A percentile compares a stretch with the other conserved stretches of the same genome.
Conservation (phyloP, 805 yeast genomes). For the Kazachstania kunashirensis region DNA sequence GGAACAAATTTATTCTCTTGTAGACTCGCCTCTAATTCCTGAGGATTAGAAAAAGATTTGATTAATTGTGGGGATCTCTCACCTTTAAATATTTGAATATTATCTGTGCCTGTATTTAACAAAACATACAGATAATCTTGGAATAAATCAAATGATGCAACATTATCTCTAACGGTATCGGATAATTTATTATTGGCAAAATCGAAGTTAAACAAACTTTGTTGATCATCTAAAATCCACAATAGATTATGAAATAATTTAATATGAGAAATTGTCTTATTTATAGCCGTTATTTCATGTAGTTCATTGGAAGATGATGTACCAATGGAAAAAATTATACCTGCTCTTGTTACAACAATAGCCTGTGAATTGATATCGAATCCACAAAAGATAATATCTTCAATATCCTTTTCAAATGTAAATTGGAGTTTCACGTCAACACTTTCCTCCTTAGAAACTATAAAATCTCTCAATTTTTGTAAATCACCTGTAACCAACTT, state of each 20-base stretch:
- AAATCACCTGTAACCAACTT: constrained; percentile 31
- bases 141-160: constrained; percentile 13
- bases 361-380: constrained; percentile 28
- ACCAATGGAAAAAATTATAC: constrained; percentile 13
- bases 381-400: constrained; percentile 21
- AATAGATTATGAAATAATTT: constrained; percentile 2
- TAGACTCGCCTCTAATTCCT: constrained; percentile 19
- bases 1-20: constrained; percentile 27
- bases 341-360: constrained; percentile 22
- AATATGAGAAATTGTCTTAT: constrained; percentile 4
- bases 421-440: constrained; percentile 1
- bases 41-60: constrained; percentile 20
- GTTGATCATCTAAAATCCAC: constrained; percentile 5
- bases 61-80: not conserved
- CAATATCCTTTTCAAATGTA: constrained; percentile 5
- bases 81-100: constrained; percentile 2
- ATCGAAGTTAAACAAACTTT: constrained; percentile 3
- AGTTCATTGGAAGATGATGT: constrained; percentile 3
- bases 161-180: constrained; percentile 1
- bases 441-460: constrained; percentile 15
- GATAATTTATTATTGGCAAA: not conserved
- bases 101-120: not conserved
- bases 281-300: constrained; percentile 3
- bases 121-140: constrained; percentile 5
- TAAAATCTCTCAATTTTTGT: constrained; percentile 25